Base-by-base conservation (phyloP, 1,284 basidiomycete species). In the Rhodofomes roseus region DNA sequence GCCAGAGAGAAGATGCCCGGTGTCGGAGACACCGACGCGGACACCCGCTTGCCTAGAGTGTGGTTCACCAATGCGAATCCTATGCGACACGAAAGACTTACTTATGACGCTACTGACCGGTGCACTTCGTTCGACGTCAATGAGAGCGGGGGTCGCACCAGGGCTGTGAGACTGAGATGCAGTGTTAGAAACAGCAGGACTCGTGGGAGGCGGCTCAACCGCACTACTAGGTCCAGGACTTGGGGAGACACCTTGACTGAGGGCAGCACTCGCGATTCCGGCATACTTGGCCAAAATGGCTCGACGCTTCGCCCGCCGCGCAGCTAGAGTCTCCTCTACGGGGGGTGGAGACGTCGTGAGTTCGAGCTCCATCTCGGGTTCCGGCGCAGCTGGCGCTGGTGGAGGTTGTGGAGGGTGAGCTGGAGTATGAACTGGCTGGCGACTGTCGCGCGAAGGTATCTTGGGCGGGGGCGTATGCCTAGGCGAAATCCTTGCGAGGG, bases 251-350 rank as follows among this genome's bases (percentile, higher is more conserved):
- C 76, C 73, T 56, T 73, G 71, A 52, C 63, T 69, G 40, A 54
- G 43, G 20, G 34, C 58, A 22, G 59, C 50, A 65, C 80, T 84
- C 57, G 79, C 69, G 44, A 78, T 72, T 22, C 83, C 82, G 9
- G 78, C 70, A 74, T 95, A 92, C 74, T 92, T 95, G 58, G 93
- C 93, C 61, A 94, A 77, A 57, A 97, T 95, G 23, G 91, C 93
- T 65, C 88, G 87, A 41, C 94, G 85, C 66, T 85, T 89, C 27
- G 89, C 87, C 34, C 90, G 82, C n/a, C 93, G 83, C 58, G 87
- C 90, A 46, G 89, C 92, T 23, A 95, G 77, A 4, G 88, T 77
- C 59, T 87, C 82, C 69, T 93, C 92, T 1, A 89, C 79, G 22
- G 88, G 84, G 11, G 81, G 79, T 31, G 84, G 83, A 1, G 83